phyloP scores from a whole-genome alignment of 331 rosid genomes.

The Acacia pycnantha region DNA sequence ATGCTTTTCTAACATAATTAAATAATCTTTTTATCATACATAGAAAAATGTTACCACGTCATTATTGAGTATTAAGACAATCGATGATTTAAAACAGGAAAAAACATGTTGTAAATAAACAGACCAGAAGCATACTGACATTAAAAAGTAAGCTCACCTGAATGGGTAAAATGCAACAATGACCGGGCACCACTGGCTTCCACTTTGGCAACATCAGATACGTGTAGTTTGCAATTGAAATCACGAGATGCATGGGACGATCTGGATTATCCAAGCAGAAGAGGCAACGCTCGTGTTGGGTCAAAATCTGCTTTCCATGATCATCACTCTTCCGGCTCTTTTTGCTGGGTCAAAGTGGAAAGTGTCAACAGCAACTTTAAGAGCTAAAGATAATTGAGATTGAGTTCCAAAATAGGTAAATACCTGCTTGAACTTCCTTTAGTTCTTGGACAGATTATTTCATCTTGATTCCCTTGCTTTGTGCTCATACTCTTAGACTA shows the following conservation, averaged over 20 bases:
- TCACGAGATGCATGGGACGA: slow-evolving; percentile 76
- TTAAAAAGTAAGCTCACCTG: slow-evolving; percentile 31
- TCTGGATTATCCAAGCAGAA: slow-evolving; percentile 28
- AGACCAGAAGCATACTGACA: too few relatives aligned
- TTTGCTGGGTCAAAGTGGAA: too few relatives aligned
- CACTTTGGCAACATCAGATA: slow-evolving; percentile 86
- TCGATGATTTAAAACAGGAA: too few relatives aligned
- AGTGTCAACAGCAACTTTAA: too few relatives aligned
- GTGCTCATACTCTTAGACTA: slow-evolving; percentile 54
- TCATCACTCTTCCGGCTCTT: too few relatives aligned
- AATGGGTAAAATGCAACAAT: slow-evolving; percentile 89
- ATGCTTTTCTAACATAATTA: neutral
- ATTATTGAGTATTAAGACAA: neutral
- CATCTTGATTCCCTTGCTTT: slow-evolving; percentile 42
- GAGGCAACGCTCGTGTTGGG: slow-evolving; percentile 74
- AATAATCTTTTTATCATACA: too few relatives aligned
- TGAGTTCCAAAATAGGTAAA: slow-evolving; percentile 15
- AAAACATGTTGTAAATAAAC: too few relatives aligned
- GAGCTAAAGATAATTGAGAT: too few relatives aligned
- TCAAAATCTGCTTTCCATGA: slow-evolving; percentile 29
- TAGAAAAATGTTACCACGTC: too few relatives aligned
- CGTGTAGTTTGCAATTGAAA: slow-evolving; percentile 76
- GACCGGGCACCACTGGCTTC: slow-evolving; percentile 86
- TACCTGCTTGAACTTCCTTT: slow-evolving; percentile 65
- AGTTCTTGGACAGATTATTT: slow-evolving; percentile 33